These are phyloP conservation scores for Aureobasidium sp. DNA, from an alignment of 2,329 filamentous ascomycete species.

Conservation along the genomic window DNA sequence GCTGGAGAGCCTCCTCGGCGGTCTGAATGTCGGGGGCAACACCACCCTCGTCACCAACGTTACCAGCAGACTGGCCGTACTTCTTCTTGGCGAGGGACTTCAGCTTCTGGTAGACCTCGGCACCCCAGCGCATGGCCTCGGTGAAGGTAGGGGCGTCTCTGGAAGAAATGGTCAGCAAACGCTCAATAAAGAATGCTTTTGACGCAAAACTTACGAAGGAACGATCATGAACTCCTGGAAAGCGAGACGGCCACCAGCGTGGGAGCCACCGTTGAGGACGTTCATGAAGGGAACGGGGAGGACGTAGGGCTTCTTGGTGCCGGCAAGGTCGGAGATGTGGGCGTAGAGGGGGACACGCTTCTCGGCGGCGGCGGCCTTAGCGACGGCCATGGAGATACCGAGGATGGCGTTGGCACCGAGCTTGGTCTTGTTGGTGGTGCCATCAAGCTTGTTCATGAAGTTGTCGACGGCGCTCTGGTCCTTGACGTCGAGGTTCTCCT, in stretches of 20 bases:
- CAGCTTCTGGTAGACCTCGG: constrained; percentile 97
- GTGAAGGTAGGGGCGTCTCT: constrained; percentile 82
- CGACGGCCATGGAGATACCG: constrained; percentile 52
- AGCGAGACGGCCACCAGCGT: constrained; percentile 82
- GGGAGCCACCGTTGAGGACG: constrained; percentile 65
- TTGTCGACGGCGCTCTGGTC: constrained; percentile 47
- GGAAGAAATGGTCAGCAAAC: constrained; percentile 18
- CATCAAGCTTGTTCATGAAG: constrained; percentile 48
- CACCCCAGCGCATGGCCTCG: constrained; percentile 91
- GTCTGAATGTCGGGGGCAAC: constrained; percentile 98
- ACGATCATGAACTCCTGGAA: constrained; percentile 53
- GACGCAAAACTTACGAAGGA: constrained; percentile 32
- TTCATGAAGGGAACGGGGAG: constrained; percentile 52
- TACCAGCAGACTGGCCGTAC: constrained; percentile 97
- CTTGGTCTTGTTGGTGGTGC: constrained; percentile 51
- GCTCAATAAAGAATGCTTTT: neutral
- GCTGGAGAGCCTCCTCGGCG: constrained; percentile 88
- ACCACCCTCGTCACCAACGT: constrained; percentile 99
- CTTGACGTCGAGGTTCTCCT: constrained; percentile 46
- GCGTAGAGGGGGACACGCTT: constrained; percentile 50
- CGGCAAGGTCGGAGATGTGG: constrained; percentile 47
- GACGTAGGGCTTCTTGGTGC: constrained; percentile 46
- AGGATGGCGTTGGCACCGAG: constrained; percentile 54
- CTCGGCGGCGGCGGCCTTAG: constrained; percentile 49
- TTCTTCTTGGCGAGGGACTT: constrained; percentile 98